Evolutionary conservation across 495 filamentous ascomycete species (phyloP), one percentile per base, ranked within the genome.

Genomic region (Oidiodendron maius): DNA sequence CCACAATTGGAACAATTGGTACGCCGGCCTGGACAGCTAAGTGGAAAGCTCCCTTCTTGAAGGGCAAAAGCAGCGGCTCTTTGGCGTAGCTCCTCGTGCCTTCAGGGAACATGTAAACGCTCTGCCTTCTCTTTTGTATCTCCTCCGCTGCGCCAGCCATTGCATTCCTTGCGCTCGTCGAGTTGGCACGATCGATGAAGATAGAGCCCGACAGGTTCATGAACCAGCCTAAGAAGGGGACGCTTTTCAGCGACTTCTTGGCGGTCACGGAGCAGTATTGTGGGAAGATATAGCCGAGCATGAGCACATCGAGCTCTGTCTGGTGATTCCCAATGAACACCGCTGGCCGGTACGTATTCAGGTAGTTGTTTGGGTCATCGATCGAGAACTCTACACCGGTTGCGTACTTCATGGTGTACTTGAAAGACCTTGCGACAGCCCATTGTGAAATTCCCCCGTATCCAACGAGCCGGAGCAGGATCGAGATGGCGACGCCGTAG

Each of bases 41-140:
- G 64, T 97, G 93, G 68, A 97, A 99, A 30, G 93, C 93, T 50
- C 93, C 93, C 71, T 97, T 97, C 71, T 99, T 98, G 71, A 97
- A 99, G 5, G 86, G 81, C 46, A 96, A 69, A 59, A 99, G 66
- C 42, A 75, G 80, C 4, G 93, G 84, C 40, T 87, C 80, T 55
- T 82, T 78, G 40, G 83, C 77, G 71, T 99, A 96, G 55, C 86
- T 91, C 41, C 93, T 75, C 4, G 93, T 99, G 12, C 93, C 93
- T 69, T 98, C 93, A 30, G 87, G 84, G 64, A 93, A 93, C 63
- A 96, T 95, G 66, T 86, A 96, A 26, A 97, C 90, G 63, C 81
- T 89, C 72, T 97, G 91, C 51, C 76, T 75, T 55, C 84, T 70
- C 40, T 61, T 69, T 42, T 72, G 78, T 68, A 99, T 97, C 62